Conservation (phyloP, 2,329 filamentous ascomycete genomes). For the Neonectria hederae region DNA sequence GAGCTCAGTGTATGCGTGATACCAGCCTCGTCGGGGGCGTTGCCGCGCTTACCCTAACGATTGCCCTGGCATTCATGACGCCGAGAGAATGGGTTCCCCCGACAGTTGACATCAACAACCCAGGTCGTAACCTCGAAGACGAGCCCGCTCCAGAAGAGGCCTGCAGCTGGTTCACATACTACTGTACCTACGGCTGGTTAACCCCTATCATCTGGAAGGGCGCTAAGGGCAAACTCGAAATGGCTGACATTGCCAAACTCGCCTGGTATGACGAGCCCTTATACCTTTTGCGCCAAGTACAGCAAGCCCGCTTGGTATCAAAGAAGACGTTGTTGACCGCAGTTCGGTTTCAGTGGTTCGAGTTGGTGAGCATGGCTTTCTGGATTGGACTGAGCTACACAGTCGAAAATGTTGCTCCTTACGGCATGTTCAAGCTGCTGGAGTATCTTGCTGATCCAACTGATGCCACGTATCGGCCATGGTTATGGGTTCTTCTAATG, state of each 20-base stretch:
- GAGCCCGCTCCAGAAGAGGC: conserved; percentile 61
- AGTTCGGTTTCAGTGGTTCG: conserved; percentile 53
- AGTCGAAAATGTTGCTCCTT: conserved; percentile 62
- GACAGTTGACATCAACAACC: conserved; percentile 49
- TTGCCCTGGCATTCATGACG: conserved; percentile 54
- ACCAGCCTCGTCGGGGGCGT: conserved; percentile 48
- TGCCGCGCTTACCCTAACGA: conserved; percentile 48
- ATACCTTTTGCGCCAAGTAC: conserved; percentile 56
- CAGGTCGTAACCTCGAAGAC: conserved; percentile 48
- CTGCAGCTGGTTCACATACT: conserved; percentile 63
- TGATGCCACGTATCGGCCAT: conserved; percentile 57
- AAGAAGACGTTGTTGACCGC: conserved; percentile 58
- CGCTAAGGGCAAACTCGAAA: conserved; percentile 53
- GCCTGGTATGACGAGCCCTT: conserved; percentile 66
- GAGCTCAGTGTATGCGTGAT: conserved; percentile 43
- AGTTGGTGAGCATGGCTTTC: conserved; percentile 57
- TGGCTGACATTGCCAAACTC: conserved; percentile 58
- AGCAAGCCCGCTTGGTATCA: conserved; percentile 54
- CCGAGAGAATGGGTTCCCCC: conserved; percentile 62
- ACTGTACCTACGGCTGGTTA: conserved; percentile 61
- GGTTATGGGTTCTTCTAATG: conserved; percentile 63
- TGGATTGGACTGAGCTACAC: conserved; percentile 51
- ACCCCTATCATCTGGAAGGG: conserved; percentile 60
- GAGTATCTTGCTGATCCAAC: conserved; percentile 59
- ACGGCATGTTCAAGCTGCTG: conserved; percentile 63